Evolutionary conservation across 2,329 filamentous ascomycete species (phyloP).

Genomic region (Cercospora zeae-maydis): DNA sequence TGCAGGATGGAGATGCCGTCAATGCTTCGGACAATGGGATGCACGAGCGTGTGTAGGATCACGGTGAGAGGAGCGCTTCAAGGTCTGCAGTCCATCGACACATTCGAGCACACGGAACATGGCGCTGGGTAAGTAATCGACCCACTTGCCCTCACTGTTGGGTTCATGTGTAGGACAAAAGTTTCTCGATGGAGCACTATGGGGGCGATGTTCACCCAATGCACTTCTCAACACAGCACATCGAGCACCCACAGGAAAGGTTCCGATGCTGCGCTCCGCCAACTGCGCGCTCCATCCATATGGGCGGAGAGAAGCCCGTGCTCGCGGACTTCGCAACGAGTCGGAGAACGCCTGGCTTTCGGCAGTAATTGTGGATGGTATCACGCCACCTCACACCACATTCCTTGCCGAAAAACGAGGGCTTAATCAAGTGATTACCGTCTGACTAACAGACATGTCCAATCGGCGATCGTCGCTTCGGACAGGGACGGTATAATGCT

Average conservation of each 20-base stretch:
- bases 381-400: constrained; percentile 13
- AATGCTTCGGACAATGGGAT: neutral
- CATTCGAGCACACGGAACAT: neutral
- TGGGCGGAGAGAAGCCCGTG: neutral
- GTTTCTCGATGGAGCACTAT: neutral
- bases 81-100: neutral
- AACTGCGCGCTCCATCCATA: neutral
- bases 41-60: neutral
- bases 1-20: neutral
- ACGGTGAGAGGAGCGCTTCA: neutral
- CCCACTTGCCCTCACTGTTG: neutral
- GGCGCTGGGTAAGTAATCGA: neutral
- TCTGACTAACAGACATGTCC: constrained; percentile 5
- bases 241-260: neutral
- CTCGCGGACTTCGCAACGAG: constrained; percentile 1
- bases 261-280: neutral
- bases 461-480: constrained; percentile 6
- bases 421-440: constrained; percentile 12
- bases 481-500: constrained; percentile 5
- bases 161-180: neutral
- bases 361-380: constrained; percentile 2
- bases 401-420: constrained; percentile 13
- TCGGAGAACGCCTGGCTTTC: constrained; percentile 3
- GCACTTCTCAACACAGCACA: neutral
- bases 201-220: neutral